Percentiles rank a stretch among this genome's conserved stretches.
Evolutionary conservation across 148 eudicot genomes (phyloP).

Genomic region (Silene conica): DNA sequence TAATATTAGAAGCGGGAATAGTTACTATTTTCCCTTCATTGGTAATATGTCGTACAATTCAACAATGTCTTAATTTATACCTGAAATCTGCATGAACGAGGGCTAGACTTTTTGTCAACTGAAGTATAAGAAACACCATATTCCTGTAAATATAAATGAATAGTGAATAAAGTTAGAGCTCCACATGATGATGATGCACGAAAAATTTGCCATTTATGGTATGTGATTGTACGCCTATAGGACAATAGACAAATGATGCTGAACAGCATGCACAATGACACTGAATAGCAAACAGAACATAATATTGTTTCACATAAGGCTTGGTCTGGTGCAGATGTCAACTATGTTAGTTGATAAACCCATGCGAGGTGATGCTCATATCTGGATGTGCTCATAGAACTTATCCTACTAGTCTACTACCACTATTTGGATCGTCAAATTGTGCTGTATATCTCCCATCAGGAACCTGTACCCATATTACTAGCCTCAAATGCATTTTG

Average conservation of each 20-base stretch:
- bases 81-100: constrained; percentile 64
- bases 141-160: constrained; percentile 41
- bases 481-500: not conserved
- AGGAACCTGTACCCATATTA: not conserved
- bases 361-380: not conserved
- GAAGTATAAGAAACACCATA: constrained; percentile 56
- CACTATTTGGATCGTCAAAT: not conserved
- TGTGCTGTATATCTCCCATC: not conserved
- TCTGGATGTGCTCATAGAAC: not conserved
- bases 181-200: constrained; percentile 1
- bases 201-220: too few species aligned
- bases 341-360: too few species aligned
- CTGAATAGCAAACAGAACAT: not conserved
- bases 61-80: constrained; percentile 28
- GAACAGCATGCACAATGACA: not conserved
- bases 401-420: not conserved
- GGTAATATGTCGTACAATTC: not conserved
- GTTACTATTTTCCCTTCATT: not conserved
- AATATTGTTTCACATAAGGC: not conserved
- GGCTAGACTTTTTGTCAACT: constrained; percentile 54
- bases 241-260: constrained; percentile 1
- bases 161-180: not conserved
- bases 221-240: not conserved
- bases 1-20: not conserved
- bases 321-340: not conserved